Percentiles rank a stretch among this genome's conserved stretches.
These are phyloP conservation scores for Candida montana DNA, from an alignment of 805 yeast genomes.

Conservation along the genomic window DNA sequence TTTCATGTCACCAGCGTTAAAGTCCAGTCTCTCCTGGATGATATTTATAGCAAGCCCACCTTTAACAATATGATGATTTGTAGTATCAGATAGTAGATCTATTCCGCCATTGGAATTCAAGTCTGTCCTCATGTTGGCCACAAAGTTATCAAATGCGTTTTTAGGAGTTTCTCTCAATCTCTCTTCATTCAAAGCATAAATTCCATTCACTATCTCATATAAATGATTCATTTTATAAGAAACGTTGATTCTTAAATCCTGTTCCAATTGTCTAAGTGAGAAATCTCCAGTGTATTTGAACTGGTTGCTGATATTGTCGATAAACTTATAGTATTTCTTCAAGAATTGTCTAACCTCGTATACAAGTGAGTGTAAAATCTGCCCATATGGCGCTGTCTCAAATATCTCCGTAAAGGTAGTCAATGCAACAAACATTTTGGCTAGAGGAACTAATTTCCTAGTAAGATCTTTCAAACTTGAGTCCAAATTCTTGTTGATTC, in stretches of 20 bases:
- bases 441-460: slow-evolving; percentile 52
- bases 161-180: slow-evolving; percentile 29
- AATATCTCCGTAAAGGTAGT: slow-evolving; percentile 56
- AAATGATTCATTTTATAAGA: slow-evolving; percentile 44
- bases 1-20: slow-evolving; percentile 59
- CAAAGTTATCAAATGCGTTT: slow-evolving; percentile 37
- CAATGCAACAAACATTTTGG: slow-evolving; percentile 58
- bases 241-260: slow-evolving; percentile 35
- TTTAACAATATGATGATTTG: slow-evolving; percentile 51
- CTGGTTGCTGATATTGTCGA: slow-evolving; percentile 45
- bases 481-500: slow-evolving; percentile 67
- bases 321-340: slow-evolving; percentile 29
- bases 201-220: slow-evolving; percentile 48
- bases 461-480: slow-evolving; percentile 67
- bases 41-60: slow-evolving; percentile 73
- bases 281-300: slow-evolving; percentile 44
- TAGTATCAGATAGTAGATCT: slow-evolving; percentile 48
- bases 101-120: slow-evolving; percentile 37
- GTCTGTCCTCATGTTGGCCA: slow-evolving; percentile 36
- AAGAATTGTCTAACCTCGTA: slow-evolving; percentile 46
- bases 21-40: slow-evolving; percentile 51
- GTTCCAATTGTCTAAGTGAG: slow-evolving; percentile 56
- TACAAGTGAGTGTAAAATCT: slow-evolving; percentile 69
- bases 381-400: slow-evolving; percentile 54
- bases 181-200: slow-evolving; percentile 42